A percentile compares a stretch with the other conserved stretches of the same genome.
Conservation (phyloP, 768 basidiomycete species). For the Auriculariales sp. region DNA sequence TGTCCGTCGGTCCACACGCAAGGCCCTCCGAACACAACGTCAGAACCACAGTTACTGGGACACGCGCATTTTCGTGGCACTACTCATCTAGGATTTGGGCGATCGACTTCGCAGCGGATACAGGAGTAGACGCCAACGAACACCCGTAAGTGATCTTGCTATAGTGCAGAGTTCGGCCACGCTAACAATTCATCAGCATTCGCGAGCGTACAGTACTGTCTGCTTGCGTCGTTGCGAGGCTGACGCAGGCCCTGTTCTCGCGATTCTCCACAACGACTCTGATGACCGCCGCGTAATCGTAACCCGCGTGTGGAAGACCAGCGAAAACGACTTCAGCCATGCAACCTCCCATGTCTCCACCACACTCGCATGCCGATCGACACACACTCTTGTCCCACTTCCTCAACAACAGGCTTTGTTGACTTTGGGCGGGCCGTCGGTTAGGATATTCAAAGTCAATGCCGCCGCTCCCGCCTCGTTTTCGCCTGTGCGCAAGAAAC, state of each 20-base stretch:
- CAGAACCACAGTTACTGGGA: slow-evolving; percentile 4
- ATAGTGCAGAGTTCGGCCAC: slow-evolving; percentile 26
- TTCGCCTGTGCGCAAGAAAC: neutral
- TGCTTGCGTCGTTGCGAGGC: slow-evolving; percentile 41
- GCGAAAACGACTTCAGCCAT: slow-evolving; percentile 12
- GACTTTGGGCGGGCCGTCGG: neutral
- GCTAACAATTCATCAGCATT: slow-evolving; percentile 41
- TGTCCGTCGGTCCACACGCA: neutral
- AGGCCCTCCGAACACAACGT: slow-evolving; percentile 15
- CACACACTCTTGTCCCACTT: slow-evolving; percentile 4
- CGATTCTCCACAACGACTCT: slow-evolving; percentile 55
- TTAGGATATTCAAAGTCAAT: neutral
- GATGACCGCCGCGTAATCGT: slow-evolving; percentile 18
- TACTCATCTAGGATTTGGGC: too few relatives aligned
- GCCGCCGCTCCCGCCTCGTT: neutral
- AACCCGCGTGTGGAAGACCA: slow-evolving; percentile 7
- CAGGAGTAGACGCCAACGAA: too few relatives aligned
- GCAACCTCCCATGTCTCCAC: slow-evolving; percentile 20
- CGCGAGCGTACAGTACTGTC: slow-evolving; percentile 56
- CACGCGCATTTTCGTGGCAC: neutral
- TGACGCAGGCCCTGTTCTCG: slow-evolving; percentile 34
- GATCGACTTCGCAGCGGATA: too few relatives aligned
- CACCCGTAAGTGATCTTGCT: slow-evolving; percentile 12
- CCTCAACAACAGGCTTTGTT: slow-evolving; percentile 12
- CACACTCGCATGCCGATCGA: neutral